These are phyloP conservation scores for Boletus reticulatus DNA, from an alignment of 768 basidiomycete genomes.

Conservation along the genomic window DNA sequence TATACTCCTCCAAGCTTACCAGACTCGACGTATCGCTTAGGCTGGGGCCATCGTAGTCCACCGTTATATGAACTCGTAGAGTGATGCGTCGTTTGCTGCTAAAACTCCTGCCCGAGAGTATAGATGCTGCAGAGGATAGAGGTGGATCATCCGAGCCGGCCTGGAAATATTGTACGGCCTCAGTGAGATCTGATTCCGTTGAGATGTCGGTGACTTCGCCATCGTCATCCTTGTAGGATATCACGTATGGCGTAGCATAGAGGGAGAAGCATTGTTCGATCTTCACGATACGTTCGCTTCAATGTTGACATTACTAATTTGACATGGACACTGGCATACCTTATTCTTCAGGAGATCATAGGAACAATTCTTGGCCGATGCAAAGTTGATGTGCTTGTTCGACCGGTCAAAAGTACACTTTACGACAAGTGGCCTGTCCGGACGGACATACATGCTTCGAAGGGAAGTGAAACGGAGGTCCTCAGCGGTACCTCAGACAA, in stretches of 20 bases:
- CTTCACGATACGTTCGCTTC: conserved; percentile 36
- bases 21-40: conserved; percentile 87
- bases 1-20: conserved; percentile 73
- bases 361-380: conserved; percentile 74
- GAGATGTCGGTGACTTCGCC: conserved; percentile 70
- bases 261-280: conserved; percentile 85
- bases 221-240: conserved; percentile 88
- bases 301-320: background rate
- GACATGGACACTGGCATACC: conserved; percentile 48
- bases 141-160: conserved; percentile 72
- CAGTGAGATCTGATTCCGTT: conserved; percentile 72
- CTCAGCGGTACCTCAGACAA: background rate
- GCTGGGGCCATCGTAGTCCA: conserved; percentile 91
- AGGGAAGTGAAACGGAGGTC: background rate
- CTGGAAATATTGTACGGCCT: conserved; percentile 86
- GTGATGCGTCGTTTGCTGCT: conserved; percentile 73
- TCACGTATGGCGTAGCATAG: conserved; percentile 61
- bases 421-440: conserved; percentile 77
- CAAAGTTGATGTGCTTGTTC: conserved; percentile 76
- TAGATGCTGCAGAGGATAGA: conserved; percentile 69
- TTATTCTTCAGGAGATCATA: conserved; percentile 70
- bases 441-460: conserved; percentile 41
- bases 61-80: conserved; percentile 68
- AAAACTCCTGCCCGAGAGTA: conserved; percentile 63
- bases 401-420: conserved; percentile 79